Conservation (phyloP, 2,329 filamentous ascomycete species). For the Gaeumannomyces tritici region DNA sequence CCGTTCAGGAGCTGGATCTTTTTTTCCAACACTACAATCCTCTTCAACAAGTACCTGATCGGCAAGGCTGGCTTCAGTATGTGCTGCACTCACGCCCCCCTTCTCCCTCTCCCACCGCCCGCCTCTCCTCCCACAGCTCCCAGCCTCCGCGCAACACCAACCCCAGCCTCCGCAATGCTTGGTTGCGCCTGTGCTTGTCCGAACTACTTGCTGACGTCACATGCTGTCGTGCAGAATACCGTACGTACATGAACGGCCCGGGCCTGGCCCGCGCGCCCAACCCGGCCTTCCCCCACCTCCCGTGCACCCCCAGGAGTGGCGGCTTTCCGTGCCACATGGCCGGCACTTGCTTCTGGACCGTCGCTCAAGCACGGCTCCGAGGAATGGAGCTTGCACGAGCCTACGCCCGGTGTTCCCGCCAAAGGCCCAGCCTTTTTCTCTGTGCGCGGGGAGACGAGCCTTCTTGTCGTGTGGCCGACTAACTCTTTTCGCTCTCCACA, state of each 20-base stretch:
- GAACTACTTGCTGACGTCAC: neutral
- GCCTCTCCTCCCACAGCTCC: no score
- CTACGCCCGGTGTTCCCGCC: neutral
- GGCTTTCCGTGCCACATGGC: neutral
- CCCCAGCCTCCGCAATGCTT: neutral
- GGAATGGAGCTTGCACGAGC: neutral
- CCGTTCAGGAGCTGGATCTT: slow-evolving; percentile 61
- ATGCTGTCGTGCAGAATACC: slow-evolving; percentile 3
- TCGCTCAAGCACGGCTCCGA: neutral
- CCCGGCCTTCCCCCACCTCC: no score
- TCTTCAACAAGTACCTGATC: slow-evolving; percentile 90
- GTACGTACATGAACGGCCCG: slow-evolving; percentile 2
- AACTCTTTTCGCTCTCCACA: slow-evolving; percentile 11
- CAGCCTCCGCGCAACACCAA: neutral
- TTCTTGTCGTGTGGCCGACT: neutral
- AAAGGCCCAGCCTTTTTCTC: neutral
- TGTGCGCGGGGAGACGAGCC: no score
- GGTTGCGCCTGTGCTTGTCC: slow-evolving; percentile 1
- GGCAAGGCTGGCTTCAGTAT: slow-evolving; percentile 65
- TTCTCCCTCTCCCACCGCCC: neutral
- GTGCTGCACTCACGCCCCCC: slow-evolving; percentile 20
- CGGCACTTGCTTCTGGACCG: neutral
- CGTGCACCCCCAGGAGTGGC: neutral
- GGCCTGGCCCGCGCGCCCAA: neutral
- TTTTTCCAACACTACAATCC: slow-evolving; percentile 73